These are phyloP conservation scores for Saccharomycopsis oosterbeekiorum DNA, from an alignment of 805 yeast genomes.

Conservation along the genomic window DNA sequence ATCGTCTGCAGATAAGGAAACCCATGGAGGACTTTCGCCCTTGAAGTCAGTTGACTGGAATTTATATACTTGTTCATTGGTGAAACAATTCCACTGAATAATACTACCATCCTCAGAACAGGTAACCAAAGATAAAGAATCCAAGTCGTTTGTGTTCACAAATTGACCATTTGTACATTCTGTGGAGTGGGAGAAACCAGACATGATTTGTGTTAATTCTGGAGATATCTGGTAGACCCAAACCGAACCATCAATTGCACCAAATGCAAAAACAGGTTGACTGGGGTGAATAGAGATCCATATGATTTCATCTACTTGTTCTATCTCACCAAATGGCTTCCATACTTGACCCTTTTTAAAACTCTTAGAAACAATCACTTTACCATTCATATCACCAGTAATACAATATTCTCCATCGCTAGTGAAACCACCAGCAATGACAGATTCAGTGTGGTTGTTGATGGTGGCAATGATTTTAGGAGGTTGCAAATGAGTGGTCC, in stretches of 20 bases:
- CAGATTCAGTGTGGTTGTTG: slow-evolving; percentile 79
- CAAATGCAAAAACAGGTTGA: slow-evolving; percentile 78
- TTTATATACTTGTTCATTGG: slow-evolving; percentile 60
- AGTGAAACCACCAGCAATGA: slow-evolving; percentile 75
- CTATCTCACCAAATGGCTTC: slow-evolving; percentile 58
- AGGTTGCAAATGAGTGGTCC: slow-evolving; percentile 88
- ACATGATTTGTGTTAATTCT: slow-evolving; percentile 57
- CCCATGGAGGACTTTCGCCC: slow-evolving; percentile 76
- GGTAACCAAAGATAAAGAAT: slow-evolving; percentile 57
- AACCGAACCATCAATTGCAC: slow-evolving; percentile 86
- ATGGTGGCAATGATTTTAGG: slow-evolving; percentile 71
- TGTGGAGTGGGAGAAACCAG: slow-evolving; percentile 69
- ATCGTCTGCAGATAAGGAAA: slow-evolving; percentile 44
- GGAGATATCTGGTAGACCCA: slow-evolving; percentile 76
- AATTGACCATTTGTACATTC: slow-evolving; percentile 79
- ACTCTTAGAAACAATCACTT: slow-evolving; percentile 61
- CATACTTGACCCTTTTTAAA: slow-evolving; percentile 70
- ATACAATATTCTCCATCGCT: slow-evolving; percentile 70
- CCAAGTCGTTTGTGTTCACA: slow-evolving; percentile 46
- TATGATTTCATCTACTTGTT: slow-evolving; percentile 83
- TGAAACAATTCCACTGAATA: slow-evolving; percentile 83
- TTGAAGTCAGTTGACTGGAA: slow-evolving; percentile 56
- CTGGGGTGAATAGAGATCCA: slow-evolving; percentile 79
- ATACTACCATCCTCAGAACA: slow-evolving; percentile 79
- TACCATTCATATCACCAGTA: slow-evolving; percentile 94